phyloP scores from a whole-genome alignment of 805 yeast species.

The Starmerella geochares region DNA sequence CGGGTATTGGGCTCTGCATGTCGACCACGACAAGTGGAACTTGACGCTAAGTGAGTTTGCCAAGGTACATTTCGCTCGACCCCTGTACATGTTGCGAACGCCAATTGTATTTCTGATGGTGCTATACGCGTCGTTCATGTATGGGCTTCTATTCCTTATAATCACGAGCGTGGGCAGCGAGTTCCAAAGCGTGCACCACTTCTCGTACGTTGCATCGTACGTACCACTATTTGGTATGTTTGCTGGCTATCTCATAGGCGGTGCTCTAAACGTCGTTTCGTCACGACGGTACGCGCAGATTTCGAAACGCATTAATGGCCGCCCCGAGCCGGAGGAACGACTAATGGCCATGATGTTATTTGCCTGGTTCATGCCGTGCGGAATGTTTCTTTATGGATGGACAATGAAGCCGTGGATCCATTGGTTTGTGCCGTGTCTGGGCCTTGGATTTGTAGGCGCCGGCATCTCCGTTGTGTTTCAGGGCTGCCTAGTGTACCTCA shows the following conservation, averaged over 20 bases:
- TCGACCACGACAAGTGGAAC: constrained; percentile 82
- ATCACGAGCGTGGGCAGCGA: constrained; percentile 35
- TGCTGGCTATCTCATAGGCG: constrained; percentile 30
- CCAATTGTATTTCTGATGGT: constrained; percentile 37
- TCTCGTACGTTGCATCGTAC: constrained; percentile 31
- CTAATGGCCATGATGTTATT: constrained; percentile 65
- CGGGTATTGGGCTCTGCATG: constrained; percentile 71
- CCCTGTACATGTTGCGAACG: constrained; percentile 57
- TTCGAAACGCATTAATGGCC: constrained; percentile 31
- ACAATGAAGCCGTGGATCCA: constrained; percentile 56
- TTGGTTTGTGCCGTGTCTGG: constrained; percentile 50
- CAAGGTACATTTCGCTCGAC: constrained; percentile 62
- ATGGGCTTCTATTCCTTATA: constrained; percentile 37
- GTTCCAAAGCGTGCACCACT: constrained; percentile 28
- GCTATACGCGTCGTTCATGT: constrained; percentile 36
- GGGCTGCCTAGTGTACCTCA: constrained; percentile 50
- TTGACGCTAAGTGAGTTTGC: constrained; percentile 56
- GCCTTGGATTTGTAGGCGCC: constrained; percentile 42
- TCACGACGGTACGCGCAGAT: constrained; percentile 32
- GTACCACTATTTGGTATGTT: constrained; percentile 32
- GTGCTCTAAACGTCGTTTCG: constrained; percentile 31
- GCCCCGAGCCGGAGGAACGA: constrained; percentile 67
- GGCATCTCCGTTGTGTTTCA: constrained; percentile 50
- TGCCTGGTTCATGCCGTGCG: constrained; percentile 59
- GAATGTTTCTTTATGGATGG: constrained; percentile 84